Base-by-base conservation (phyloP, 139 green algal genomes). In the Chlamydomonas schloesseri region DNA sequence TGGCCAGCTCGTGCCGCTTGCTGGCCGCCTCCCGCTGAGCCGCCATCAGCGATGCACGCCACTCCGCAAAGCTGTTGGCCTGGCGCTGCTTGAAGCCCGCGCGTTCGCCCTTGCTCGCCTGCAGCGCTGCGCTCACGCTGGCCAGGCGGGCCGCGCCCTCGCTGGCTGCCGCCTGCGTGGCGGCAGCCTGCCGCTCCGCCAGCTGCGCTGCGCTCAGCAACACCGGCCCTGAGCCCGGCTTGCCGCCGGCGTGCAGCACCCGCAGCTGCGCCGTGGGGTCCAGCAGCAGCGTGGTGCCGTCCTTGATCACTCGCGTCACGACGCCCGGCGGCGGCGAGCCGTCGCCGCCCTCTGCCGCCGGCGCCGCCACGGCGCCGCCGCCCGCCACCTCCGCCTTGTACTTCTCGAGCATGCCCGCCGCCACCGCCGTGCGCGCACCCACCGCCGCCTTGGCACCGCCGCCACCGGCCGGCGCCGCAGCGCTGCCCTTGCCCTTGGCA, bases 1-100 rank as follows among this genome's bases (percentile, higher is more conserved):
- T n/a, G 28, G 79, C 46, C 73, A 70, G 74, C 69, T 84, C 84
- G 9, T 75, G 74, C 57, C 82, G 67, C 36, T 82, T 82, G 21
- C 34, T 70, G 26, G 73, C 42, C 5, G 64, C 82, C 50, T 71
- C 71, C 53, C 53, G 60, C 58, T 84, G 65, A 33, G 34, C 71
- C 28, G 42, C 23, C 33, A 71, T 20, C 24, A 47, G 1, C 55
- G 80, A 33, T 28, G 83, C 82, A 0, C 88, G 79, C 88, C 88
- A 90, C 72, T 89, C 88, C 6, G 64, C 82, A 42, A 92, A 92
- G 55, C 80, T 68, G 34, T 42, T 75, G 0, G 80, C 73, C 57
- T 83, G 73, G 15, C 73, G 64, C 15, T 79, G 67, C 21, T 34
- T 33, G 42, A 89, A 76, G 36, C 72, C 36, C 53, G 34, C 46